These are phyloP conservation scores for Fusarium miscanthi DNA, from an alignment of 2,329 filamentous ascomycete genomes.

Conservation along the genomic window DNA sequence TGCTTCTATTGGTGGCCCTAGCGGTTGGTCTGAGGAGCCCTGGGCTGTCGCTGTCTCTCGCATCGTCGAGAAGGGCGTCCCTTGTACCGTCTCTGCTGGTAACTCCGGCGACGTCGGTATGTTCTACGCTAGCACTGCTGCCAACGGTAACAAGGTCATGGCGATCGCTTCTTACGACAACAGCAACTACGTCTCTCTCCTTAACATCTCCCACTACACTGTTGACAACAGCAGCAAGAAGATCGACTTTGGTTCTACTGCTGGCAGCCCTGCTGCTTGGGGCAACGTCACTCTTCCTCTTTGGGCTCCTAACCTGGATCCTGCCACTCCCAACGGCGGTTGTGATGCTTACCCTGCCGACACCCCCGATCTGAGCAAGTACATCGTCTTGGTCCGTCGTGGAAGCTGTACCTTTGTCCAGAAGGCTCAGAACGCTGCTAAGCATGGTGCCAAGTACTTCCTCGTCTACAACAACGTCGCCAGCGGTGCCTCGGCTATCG, in stretches of 20 bases:
- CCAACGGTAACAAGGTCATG: slow-evolving; percentile 59
- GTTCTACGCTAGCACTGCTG: slow-evolving; percentile 63
- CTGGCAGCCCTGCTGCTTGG: slow-evolving; percentile 58
- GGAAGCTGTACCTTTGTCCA: slow-evolving; percentile 66
- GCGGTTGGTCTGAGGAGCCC: slow-evolving; percentile 64
- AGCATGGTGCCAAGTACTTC: slow-evolving; percentile 68
- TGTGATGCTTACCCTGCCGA: slow-evolving; percentile 63
- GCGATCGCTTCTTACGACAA: slow-evolving; percentile 65
- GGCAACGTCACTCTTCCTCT: slow-evolving; percentile 58
- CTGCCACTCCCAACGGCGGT: slow-evolving; percentile 58
- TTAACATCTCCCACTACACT: slow-evolving; percentile 55
- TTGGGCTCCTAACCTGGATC: slow-evolving; percentile 62
- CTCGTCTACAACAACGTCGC: slow-evolving; percentile 68
- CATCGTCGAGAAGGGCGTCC: slow-evolving; percentile 64
- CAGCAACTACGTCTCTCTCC: slow-evolving; percentile 55
- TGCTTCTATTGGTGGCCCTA: slow-evolving; percentile 61
- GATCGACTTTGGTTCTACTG: slow-evolving; percentile 54
- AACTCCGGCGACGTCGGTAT: slow-evolving; percentile 60
- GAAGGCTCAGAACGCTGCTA: slow-evolving; percentile 66
- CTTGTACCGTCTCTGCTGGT: slow-evolving; percentile 64
- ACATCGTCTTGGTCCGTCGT: slow-evolving; percentile 69
- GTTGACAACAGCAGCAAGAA: slow-evolving; percentile 49
- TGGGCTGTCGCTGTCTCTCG: slow-evolving; percentile 62
- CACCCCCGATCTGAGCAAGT: slow-evolving; percentile 66
- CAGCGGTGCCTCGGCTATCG: slow-evolving; percentile 3